A percentile compares a stretch with the other conserved stretches of the same genome.
phyloP scores from a whole-genome alignment of 2,329 filamentous ascomycete species.

The Fusarium sp. region DNA sequence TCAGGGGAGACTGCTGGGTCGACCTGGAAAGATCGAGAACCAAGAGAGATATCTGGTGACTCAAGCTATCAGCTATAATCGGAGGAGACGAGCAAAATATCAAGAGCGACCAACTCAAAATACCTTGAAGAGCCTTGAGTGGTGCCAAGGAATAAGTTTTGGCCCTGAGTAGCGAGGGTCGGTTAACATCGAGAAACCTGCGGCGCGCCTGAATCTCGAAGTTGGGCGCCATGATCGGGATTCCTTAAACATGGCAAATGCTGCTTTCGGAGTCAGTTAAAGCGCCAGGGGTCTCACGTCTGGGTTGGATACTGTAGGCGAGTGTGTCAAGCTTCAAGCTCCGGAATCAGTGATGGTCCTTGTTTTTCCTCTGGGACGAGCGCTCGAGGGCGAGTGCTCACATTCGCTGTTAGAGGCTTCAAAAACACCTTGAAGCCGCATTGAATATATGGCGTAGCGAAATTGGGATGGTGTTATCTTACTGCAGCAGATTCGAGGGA shows the following conservation, averaged over 20 bases:
- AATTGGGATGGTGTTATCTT: neutral
- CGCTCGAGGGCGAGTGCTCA: neutral
- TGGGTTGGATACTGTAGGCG: too few species aligned
- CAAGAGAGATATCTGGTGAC: constrained; percentile 34
- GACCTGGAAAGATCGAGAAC: constrained; percentile 30
- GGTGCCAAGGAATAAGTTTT: neutral
- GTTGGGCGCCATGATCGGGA: neutral
- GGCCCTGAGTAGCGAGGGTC: too few species aligned
- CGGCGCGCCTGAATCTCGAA: neutral
- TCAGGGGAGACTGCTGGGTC: constrained; percentile 23
- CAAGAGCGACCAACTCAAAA: neutral
- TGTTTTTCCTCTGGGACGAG: neutral
- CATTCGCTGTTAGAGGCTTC: too few species aligned
- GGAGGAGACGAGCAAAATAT: neutral
- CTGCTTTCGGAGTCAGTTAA: too few species aligned
- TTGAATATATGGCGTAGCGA: neutral
- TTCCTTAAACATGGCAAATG: too few species aligned
- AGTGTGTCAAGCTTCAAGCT: neutral
- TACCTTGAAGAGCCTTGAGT: neutral
- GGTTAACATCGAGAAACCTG: neutral
- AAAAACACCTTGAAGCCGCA: too few species aligned
- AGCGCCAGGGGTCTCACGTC: neutral
- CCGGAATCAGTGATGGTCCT: neutral
- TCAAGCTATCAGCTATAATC: neutral
- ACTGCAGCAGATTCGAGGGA: neutral